Conservation (phyloP, 106 monocot genomes). For the Amphibolis antarctica region DNA sequence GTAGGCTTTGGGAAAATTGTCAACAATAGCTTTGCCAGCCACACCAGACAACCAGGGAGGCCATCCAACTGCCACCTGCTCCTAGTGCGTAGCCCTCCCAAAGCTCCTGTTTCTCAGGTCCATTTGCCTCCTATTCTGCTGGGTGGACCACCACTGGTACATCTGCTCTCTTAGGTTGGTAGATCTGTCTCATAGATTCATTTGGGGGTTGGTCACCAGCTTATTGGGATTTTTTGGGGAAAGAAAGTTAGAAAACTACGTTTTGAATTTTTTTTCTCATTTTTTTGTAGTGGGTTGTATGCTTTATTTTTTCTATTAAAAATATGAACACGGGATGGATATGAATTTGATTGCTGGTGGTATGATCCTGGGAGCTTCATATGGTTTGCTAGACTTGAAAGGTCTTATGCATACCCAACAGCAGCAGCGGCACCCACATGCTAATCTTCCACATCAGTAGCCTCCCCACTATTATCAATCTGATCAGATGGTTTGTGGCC, state of each 20-base stretch:
- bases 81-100: too few species aligned
- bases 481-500: constrained; percentile 15
- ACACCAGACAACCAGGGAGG: too few species aligned
- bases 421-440: constrained; percentile 15
- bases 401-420: constrained; percentile 31
- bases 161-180: background rate
- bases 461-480: constrained; percentile 10
- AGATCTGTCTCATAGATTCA: background rate
- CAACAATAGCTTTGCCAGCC: too few species aligned
- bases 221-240: background rate
- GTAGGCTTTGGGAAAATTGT: too few species aligned
- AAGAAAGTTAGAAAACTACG: background rate
- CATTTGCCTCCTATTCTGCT: too few species aligned
- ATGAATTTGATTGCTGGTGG: constrained; percentile 21
- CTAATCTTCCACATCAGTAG: constrained; percentile 11
- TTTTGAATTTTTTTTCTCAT: background rate
- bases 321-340: constrained; percentile 24
- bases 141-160: too few species aligned
- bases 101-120: too few species aligned
- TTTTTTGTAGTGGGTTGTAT: background rate
- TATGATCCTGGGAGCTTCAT: constrained; percentile 29
- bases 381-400: constrained; percentile 29
- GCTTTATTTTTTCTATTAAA: background rate
- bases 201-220: background rate
- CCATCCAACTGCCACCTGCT: too few species aligned